Percentiles rank a stretch among this genome's conserved stretches.
phyloP scores from a whole-genome alignment of 2,329 filamentous ascomycete genomes.

The Nakataea oryzae region DNA sequence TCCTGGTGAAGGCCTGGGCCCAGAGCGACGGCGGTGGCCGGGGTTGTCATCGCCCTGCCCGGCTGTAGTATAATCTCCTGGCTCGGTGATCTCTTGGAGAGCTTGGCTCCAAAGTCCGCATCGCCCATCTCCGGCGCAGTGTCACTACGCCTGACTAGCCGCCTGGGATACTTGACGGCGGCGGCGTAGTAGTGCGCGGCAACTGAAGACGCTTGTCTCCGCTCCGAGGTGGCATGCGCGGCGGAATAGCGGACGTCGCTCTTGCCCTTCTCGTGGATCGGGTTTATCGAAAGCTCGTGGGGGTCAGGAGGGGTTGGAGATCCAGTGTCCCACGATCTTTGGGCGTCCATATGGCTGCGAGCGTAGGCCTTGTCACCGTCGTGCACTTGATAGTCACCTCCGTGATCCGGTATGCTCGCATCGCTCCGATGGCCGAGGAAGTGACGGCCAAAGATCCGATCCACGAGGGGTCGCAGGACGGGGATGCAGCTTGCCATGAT shows the following conservation, averaged over 20 bases:
- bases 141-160: not conserved
- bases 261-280: not conserved
- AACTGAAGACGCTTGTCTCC: not conserved
- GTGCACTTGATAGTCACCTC: not conserved
- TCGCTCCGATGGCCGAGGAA: not conserved
- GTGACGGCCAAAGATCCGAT: conserved; percentile 10
- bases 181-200: not conserved
- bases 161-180: not conserved
- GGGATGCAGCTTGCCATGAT: conserved; percentile 25
- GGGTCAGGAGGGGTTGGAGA: not conserved
- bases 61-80: conserved; percentile 3
- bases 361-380: not conserved
- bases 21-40: not conserved
- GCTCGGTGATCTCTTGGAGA: not conserved
- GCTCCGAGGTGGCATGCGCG: not conserved
- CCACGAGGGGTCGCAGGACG: conserved; percentile 20
- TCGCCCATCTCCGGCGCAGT: not conserved
- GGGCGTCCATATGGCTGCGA: not conserved
- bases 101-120: not conserved
- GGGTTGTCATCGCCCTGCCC: not conserved
- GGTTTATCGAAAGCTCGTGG: not conserved
- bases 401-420: not conserved
- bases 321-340: not conserved
- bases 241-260: not conserved
- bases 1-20: not conserved